These are phyloP conservation scores for Backusella liffmaniae DNA, from an alignment of 192 early-diverging fungal genomes.

Conservation along the genomic window DNA sequence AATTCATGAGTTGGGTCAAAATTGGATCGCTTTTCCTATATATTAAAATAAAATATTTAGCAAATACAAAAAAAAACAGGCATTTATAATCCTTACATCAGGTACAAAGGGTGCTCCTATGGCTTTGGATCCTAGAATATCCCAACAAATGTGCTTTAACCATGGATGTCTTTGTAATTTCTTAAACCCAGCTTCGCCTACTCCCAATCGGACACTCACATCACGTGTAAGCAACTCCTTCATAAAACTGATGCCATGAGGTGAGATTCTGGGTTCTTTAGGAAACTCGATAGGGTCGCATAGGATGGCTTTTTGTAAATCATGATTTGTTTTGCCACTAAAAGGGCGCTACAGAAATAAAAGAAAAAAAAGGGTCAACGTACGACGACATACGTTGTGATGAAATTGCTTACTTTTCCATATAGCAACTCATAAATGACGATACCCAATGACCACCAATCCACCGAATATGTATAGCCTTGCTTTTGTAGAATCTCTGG, in stretches of 20 bases:
- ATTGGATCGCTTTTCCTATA: constrained; percentile 79
- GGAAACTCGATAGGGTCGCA: constrained; percentile 64
- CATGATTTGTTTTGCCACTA: constrained; percentile 82
- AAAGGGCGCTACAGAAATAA: constrained; percentile 68
- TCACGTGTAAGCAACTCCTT: constrained; percentile 47
- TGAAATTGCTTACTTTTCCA: constrained; percentile 56
- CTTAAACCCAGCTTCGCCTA: constrained; percentile 70
- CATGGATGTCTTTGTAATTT: constrained; percentile 75
- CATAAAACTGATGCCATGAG: constrained; percentile 52
- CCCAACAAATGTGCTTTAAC: constrained; percentile 81
- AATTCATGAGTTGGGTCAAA: constrained; percentile 97
- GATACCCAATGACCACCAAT: constrained; percentile 83
- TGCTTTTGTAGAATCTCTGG: constrained; percentile 69
- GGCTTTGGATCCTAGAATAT: constrained; percentile 63
- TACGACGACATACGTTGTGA: constrained; percentile 20
- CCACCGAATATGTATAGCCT: constrained; percentile 52
- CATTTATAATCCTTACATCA: constrained; percentile 53
- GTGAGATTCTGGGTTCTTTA: constrained; percentile 51
- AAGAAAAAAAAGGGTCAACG: background rate
- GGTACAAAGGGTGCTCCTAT: constrained; percentile 81
- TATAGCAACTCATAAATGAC: constrained; percentile 73
- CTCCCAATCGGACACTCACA: constrained; percentile 73
- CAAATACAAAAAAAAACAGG: too few relatives aligned
- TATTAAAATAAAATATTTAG: background rate
- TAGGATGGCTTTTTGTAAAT: constrained; percentile 68